Base-by-base conservation (phyloP, 148 eudicot species). In the Drosera capensis region DNA sequence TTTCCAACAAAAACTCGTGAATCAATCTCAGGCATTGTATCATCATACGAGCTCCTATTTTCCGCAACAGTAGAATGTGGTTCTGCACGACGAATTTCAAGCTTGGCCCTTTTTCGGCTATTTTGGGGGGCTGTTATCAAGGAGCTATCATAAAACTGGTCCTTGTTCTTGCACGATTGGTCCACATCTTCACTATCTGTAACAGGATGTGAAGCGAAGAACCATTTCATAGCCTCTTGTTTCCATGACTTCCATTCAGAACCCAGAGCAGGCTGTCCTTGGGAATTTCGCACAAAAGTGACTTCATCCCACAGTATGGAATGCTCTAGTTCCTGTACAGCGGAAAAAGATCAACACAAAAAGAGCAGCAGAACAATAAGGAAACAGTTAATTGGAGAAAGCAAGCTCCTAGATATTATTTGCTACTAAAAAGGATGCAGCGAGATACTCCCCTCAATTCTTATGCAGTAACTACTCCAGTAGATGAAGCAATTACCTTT, bases 71-170 rank as follows among this genome's bases (percentile, higher is more conserved):
- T 53, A 18, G 57, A 45, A 65, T 80, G 76, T 22, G 77, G 44
- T 62, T 90, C 99, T 31, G 95, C 99, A 53, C 99, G 95, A 20
- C 99, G 99, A 63, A 90, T 75, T 74, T 78, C 95, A 49, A 90
- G 93, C 69, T 90, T 90, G 40, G 99, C 82, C 71, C 99, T 84
- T 68, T 84, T 90, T 22, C 71, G 60, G 70, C 82, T 69, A 43
- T 55, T 46, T 53, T 69, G 94, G 46, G 68, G 64, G 45, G 53
- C 76, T 20, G 51, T 30, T n/a, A n/a, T n/a, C 28, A 65, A 49
- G 28, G 71, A 56, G 65, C 65, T 40, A 55, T 53, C 67, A 60
- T 52, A 52, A 51, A 41, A 55, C 15, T 46, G 77, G 37, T 58
- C 63, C 14, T 36, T 29, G 31, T 30, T 46, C 48, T 64, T 55